These are phyloP conservation scores for Rostrohypoxylon terebratum DNA, from an alignment of 495 filamentous ascomycete species.

Conservation along the genomic window DNA sequence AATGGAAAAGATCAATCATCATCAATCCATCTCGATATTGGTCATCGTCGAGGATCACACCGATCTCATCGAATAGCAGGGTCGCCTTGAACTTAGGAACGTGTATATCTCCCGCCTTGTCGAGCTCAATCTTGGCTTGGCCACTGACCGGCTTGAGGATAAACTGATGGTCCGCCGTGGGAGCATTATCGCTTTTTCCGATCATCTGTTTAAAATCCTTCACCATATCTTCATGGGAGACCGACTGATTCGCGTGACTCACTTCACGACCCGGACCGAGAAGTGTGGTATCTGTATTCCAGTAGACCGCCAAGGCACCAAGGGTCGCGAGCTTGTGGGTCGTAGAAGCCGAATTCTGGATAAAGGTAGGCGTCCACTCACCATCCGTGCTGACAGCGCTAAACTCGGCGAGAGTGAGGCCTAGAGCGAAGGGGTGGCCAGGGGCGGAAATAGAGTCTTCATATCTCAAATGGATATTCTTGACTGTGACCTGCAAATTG, in stretches of 20 bases:
- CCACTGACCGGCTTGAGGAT: conserved; percentile 96
- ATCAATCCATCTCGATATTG: conserved; percentile 97
- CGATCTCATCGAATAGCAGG: conserved; percentile 93
- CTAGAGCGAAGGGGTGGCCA: conserved; percentile 93
- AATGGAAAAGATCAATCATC: conserved; percentile 98
- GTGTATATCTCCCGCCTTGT: conserved; percentile 86
- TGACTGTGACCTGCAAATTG: conserved; percentile 95
- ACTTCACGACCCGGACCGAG: conserved; percentile 81
- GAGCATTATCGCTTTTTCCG: conserved; percentile 68
- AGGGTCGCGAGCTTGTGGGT: conserved; percentile 94
- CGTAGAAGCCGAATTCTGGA: conserved; percentile 81
- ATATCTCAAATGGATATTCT: conserved; percentile 97
- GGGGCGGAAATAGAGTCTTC: conserved; percentile 97
- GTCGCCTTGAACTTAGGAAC: conserved; percentile 90
- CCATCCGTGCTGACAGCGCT: conserved; percentile 95
- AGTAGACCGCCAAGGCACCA: conserved; percentile 90
- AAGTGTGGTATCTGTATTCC: conserved; percentile 92
- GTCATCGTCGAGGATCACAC: conserved; percentile 93
- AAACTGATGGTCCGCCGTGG: conserved; percentile 77
- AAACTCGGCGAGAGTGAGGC: conserved; percentile 91
- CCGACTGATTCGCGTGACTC: conserved; percentile 60
- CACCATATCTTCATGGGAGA: conserved; percentile 77
- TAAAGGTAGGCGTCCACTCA: conserved; percentile 93
- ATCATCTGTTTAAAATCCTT: conserved; percentile 80
- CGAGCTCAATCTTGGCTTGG: conserved; percentile 88